Conservation (phyloP, 2,329 filamentous ascomycete genomes). For the Zarea fungicola region DNA sequence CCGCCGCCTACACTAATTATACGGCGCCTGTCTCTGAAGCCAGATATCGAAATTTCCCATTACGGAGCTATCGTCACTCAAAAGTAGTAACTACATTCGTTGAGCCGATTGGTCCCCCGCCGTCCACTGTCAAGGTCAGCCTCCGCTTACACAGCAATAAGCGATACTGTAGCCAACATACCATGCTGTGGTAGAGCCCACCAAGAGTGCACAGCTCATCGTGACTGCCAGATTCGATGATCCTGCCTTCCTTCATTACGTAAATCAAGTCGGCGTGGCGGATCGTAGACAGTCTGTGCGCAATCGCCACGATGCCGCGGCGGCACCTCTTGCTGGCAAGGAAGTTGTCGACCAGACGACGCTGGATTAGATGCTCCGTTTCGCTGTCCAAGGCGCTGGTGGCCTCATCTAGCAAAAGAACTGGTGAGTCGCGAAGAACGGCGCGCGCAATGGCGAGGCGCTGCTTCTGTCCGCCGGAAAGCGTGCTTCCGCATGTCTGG, state of each 20-base stretch:
- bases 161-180: too few species aligned
- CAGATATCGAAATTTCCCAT: too few species aligned
- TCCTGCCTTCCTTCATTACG: constrained; percentile 75
- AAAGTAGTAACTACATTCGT: too few species aligned
- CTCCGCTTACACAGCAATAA: too few species aligned
- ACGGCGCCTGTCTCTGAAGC: too few species aligned
- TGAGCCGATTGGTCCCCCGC: too few species aligned
- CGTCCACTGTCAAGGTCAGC: too few species aligned
- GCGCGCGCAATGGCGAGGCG: constrained; percentile 62
- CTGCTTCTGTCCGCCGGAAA: constrained; percentile 64
- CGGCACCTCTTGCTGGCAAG: constrained; percentile 32
- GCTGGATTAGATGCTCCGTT: too few species aligned
- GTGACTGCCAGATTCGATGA: constrained; percentile 79
- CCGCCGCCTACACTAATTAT: too few species aligned
- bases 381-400: constrained; percentile 54
- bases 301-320: neutral
- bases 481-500: constrained; percentile 55
- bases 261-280: constrained; percentile 71
- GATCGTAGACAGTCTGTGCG: neutral
- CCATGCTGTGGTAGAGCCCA: neutral
- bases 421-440: constrained; percentile 55
- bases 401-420: constrained; percentile 64
- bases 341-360: constrained; percentile 52
- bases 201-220: constrained; percentile 46
- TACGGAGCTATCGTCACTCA: too few species aligned